Conservation (phyloP, 345 rosid genomes). For the Erysimum cheiranthoides region DNA sequence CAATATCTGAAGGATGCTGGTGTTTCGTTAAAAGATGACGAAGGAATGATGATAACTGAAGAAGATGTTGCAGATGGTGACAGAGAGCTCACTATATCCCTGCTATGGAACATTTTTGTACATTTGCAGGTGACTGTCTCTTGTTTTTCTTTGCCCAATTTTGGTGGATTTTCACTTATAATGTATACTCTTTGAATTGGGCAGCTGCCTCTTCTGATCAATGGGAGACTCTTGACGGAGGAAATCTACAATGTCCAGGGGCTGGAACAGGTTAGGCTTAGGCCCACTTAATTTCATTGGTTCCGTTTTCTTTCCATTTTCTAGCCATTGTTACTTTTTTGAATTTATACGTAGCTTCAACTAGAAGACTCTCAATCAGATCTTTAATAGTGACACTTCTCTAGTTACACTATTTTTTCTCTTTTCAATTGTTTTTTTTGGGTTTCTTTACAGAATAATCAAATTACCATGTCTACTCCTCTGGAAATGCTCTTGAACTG, state of each 20-base stretch:
- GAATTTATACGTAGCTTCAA: constrained; percentile 4
- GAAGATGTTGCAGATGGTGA: constrained; percentile 84
- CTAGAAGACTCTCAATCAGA: constrained; percentile 8
- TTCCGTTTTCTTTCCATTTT: constrained; percentile 3
- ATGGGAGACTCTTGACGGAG: constrained; percentile 54
- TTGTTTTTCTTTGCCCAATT: neutral
- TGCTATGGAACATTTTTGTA: constrained; percentile 91
- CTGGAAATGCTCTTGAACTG: constrained; percentile 73
- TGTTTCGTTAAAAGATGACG: constrained; percentile 70
- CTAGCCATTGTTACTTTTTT: constrained; percentile 10
- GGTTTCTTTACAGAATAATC: constrained; percentile 49
- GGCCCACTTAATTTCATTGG: constrained; percentile 20
- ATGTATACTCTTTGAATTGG: constrained; percentile 29
- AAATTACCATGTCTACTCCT: constrained; percentile 43
- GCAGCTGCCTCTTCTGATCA: constrained; percentile 85
- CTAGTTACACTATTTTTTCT: neutral
- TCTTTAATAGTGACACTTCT: constrained; percentile 11
- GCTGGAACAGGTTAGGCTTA: constrained; percentile 57
- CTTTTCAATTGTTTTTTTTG: constrained; percentile 19
- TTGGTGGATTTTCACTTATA: constrained; percentile 12
- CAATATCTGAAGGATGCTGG: constrained; percentile 71
- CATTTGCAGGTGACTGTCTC: constrained; percentile 76
- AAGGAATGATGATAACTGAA: constrained; percentile 62
- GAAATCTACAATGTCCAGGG: constrained; percentile 68
- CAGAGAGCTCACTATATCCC: constrained; percentile 77